These are phyloP conservation scores for Aspergillus coremiiformis DNA, from an alignment of 495 filamentous ascomycete genomes.

Conservation along the genomic window DNA sequence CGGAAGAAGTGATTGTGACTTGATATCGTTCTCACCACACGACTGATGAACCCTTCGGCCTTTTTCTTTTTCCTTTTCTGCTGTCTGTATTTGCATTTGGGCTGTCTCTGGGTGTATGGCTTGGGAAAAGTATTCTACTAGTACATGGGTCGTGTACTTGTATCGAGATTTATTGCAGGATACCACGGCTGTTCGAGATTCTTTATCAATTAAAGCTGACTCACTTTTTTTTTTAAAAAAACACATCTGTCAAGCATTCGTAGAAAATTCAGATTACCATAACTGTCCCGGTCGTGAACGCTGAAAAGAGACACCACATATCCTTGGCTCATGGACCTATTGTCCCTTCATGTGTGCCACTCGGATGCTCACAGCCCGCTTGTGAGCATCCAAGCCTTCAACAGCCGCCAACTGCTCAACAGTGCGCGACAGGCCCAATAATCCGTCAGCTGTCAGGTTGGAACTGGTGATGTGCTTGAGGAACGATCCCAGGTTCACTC, in stretches of 20 bases:
- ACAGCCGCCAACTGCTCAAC: constrained; percentile 93
- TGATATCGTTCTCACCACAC: constrained; percentile 1
- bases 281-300: constrained; percentile 4
- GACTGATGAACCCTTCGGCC: constrained; percentile 1
- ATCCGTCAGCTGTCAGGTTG: constrained; percentile 75
- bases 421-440: constrained; percentile 73
- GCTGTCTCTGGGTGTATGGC: constrained; percentile 1
- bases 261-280: background rate
- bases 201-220: background rate
- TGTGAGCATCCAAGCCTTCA: constrained; percentile 91
- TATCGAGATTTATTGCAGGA: constrained; percentile 9
- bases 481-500: constrained; percentile 91
- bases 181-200: constrained; percentile 9
- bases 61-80: too few species aligned
- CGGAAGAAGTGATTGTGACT: constrained; percentile 47
- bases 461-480: constrained; percentile 94
- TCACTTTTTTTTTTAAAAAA: background rate
- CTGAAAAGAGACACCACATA: constrained; percentile 1
- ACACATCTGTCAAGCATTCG: background rate
- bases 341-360: constrained; percentile 56
- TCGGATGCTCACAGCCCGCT: constrained; percentile 83
- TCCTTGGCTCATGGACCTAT: constrained; percentile 12
- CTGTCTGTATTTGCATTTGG: background rate
- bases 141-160: background rate
- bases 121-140: constrained; percentile 13